These are phyloP conservation scores for Paulownia fortunei DNA, from an alignment of 257 asterid genomes.

Conservation along the genomic window DNA sequence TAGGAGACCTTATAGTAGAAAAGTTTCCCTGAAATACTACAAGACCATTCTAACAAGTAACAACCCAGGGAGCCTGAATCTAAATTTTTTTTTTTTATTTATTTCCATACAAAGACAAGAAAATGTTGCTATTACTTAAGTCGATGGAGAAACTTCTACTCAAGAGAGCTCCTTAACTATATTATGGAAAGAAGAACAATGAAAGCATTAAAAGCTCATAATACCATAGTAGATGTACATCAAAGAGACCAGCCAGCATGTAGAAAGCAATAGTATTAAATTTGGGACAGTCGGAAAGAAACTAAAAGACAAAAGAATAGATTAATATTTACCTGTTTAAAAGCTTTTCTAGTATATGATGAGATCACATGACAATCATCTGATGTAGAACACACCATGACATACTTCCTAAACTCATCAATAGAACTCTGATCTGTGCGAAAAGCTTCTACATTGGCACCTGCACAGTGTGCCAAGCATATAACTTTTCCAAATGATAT, in stretches of 20 bases:
- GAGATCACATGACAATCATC: slow-evolving; percentile 71
- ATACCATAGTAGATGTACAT: not conserved
- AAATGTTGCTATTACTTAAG: not conserved
- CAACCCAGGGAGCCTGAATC: not conserved
- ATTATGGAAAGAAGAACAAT: not conserved
- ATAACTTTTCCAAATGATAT: slow-evolving; percentile 74
- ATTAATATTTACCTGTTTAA: slow-evolving; percentile 53
- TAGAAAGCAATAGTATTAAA: not conserved
- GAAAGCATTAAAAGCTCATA: not conserved
- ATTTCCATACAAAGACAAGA: not conserved
- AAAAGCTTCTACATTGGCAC: slow-evolving; percentile 73
- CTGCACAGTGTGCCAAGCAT: slow-evolving; percentile 83
- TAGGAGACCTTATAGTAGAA: not conserved
- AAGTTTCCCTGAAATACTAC: not conserved
- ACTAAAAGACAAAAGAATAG: not conserved
- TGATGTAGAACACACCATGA: slow-evolving; percentile 52
- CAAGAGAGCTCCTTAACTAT: not conserved
- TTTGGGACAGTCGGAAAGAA: not conserved
- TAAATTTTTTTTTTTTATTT: not conserved
- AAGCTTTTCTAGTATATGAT: slow-evolving; percentile 61
- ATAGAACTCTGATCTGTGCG: slow-evolving; percentile 63
- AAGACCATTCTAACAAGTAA: not conserved
- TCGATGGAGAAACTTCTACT: not conserved
- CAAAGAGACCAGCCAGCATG: not conserved
- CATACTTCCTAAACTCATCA: slow-evolving; percentile 65